Base-by-base conservation (phyloP, 208 protist species). In the Tritrichomonas musculus region DNA sequence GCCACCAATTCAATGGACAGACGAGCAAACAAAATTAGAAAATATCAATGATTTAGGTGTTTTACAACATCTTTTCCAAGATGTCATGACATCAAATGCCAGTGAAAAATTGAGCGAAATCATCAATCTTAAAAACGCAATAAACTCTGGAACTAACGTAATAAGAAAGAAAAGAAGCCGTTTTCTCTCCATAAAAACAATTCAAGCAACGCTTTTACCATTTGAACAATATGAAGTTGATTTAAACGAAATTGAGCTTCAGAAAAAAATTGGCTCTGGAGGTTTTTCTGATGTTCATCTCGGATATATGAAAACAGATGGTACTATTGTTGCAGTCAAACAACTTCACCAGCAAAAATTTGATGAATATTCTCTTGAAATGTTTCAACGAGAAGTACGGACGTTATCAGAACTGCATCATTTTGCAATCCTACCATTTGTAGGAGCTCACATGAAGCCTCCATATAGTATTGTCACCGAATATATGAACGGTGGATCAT, bases 361-460 rank as follows among this genome's bases (percentile, higher is more conserved):
- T 57, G 77, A 88, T 30, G 47, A 44, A 88, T 47, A 57, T 53
- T 57, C 57, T 41, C 47, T 88, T 60, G 77, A 88, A 88, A 88
- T 88, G 77, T 88, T 88, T 36, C 33, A 88, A 88, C 41, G 77
- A 27, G 77, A 88, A 88, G 77, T 88, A 4, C 27, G 27, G 39
- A 57, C 41, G 0, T 57, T 88, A 39, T 25, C 47, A 1, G 47
- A 49, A 17, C 77, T 88, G 33, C 13, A 49, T 14, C 77, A 88
- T 57, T 88, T 88, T 88, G 41, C 77, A 33, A 88, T 88, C 39
- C 77, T 88, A 57, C 77, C 77, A 27, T 88, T 88, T 39, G 77
- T 88, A 39, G 77, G 77, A 39, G 77, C 77, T 33, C 41, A 36
- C 17, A 88, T 33, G 25, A 88, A 88, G 27, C 77, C 77, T 20